Conservation (phyloP, 1,139 yeast species). For the Pichia sorboxylosa region DNA sequence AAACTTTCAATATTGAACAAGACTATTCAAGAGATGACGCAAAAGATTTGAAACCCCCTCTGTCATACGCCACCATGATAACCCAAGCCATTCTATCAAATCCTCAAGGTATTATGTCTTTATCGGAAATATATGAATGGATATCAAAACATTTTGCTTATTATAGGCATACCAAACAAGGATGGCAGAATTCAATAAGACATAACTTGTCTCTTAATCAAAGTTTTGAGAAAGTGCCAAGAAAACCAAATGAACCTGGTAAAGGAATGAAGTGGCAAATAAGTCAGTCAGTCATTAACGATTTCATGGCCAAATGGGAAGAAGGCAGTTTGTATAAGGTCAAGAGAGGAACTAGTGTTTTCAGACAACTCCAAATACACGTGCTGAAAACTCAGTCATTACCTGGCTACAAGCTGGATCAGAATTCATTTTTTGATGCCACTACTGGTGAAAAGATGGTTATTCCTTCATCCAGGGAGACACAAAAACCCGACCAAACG, state of each 20-base stretch:
- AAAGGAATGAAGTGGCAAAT: constrained; percentile 99
- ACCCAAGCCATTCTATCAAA: constrained; percentile 91
- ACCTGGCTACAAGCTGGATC: too few relatives aligned
- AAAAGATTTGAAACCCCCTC: constrained; percentile 91
- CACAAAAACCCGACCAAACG: too few relatives aligned
- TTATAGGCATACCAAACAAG: constrained; percentile 86
- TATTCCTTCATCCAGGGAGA: too few relatives aligned
- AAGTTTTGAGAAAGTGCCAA: constrained; percentile 81
- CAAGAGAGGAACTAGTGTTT: constrained; percentile 70
- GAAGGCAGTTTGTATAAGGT: constrained; percentile 63
- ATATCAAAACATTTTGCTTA: constrained; percentile 80
- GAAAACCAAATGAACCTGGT: constrained; percentile 94
- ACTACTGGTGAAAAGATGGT: too few relatives aligned
- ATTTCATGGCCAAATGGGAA: constrained; percentile 67
- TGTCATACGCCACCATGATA: constrained; percentile 94
- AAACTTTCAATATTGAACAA: constrained; percentile 32
- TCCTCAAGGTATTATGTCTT: constrained; percentile 75
- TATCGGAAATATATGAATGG: constrained; percentile 89
- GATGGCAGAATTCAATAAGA: constrained; percentile 58
- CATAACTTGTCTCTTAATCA: constrained; percentile 49
- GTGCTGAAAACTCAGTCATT: constrained; percentile 58
- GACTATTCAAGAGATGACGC: constrained; percentile 84
- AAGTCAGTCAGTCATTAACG: constrained; percentile 71
- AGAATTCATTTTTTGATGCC: too few relatives aligned
- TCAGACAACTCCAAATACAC: constrained; percentile 67